Conservation (phyloP, 192 early-diverging fungal genomes). For the Linnemannia zychae region DNA sequence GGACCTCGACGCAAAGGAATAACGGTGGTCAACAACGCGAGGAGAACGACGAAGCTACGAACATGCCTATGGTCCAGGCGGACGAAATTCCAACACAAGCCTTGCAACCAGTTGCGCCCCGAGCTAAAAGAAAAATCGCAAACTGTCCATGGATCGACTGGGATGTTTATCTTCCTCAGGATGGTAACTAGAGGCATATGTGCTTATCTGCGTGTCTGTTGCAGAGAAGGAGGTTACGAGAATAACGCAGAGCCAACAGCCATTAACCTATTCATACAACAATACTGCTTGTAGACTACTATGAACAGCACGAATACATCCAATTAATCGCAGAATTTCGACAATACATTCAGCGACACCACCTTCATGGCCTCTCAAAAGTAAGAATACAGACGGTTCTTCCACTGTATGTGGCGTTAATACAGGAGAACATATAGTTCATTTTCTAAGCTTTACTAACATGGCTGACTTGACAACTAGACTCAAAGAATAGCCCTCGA, state of each 20-base stretch:
- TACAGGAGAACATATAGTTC: neutral
- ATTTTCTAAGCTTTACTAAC: neutral
- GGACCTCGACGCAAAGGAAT: constrained; percentile 9
- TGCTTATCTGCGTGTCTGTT: neutral
- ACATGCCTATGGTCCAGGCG: constrained; percentile 38
- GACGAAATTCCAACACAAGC: constrained; percentile 34
- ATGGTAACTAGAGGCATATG: constrained; percentile 16
- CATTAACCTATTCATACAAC: no score
- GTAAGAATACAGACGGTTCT: neutral
- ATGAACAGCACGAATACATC: constrained; percentile 30
- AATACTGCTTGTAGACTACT: constrained; percentile 27
- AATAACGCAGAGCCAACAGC: neutral
- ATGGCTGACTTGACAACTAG: neutral
- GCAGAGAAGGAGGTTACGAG: neutral
- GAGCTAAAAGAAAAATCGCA: neutral
- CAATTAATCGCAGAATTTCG: constrained; percentile 39
- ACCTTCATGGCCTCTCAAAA: constrained; percentile 15
- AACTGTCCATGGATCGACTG: constrained; percentile 46
- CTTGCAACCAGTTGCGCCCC: constrained; percentile 1
- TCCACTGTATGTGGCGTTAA: no score
- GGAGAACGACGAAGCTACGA: constrained; percentile 6
- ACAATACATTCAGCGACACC: constrained; percentile 15
- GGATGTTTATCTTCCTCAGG: constrained; percentile 42
- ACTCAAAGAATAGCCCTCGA: neutral
- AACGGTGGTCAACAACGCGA: neutral